phyloP scores from a whole-genome alignment of 108 stramenopile genomes.

The Skeletonema costatum region DNA sequence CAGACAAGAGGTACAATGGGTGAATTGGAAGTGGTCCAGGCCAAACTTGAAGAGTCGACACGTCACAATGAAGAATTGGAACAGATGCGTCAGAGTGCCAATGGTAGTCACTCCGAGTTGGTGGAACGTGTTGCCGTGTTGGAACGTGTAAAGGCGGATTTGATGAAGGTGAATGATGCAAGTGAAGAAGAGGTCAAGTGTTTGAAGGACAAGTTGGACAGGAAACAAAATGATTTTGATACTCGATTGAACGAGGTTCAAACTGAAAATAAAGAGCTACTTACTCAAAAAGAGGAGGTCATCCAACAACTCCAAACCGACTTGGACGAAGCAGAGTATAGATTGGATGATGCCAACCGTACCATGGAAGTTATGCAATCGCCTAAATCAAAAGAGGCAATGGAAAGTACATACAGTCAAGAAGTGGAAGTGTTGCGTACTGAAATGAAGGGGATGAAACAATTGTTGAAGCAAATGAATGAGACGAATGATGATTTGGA shows the following conservation, averaged over 20 bases:
- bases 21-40: not conserved
- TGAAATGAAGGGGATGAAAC: not conserved
- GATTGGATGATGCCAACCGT: not conserved
- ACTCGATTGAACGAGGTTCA: not conserved
- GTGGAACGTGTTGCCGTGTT: constrained; percentile 2
- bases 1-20: not conserved
- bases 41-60: not conserved
- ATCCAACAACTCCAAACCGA: not conserved
- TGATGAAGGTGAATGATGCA: not conserved
- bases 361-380: not conserved
- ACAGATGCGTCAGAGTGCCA: not conserved
- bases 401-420: not conserved
- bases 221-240: not conserved
- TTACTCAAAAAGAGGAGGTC: not conserved
- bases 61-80: constrained; percentile 3
- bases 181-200: constrained; percentile 10
- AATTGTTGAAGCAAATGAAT: constrained; percentile 12
- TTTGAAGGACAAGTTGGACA: constrained; percentile 6
- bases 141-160: not conserved
- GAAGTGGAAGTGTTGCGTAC: constrained; percentile 4
- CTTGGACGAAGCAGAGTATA: not conserved
- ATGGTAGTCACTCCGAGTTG: not conserved
- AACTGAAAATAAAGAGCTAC: not conserved
- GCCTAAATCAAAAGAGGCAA: not conserved
- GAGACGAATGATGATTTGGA: constrained; percentile 21